These are phyloP conservation scores for Capronia americana DNA, from an alignment of 2,329 filamentous ascomycete genomes.

Conservation along the genomic window DNA sequence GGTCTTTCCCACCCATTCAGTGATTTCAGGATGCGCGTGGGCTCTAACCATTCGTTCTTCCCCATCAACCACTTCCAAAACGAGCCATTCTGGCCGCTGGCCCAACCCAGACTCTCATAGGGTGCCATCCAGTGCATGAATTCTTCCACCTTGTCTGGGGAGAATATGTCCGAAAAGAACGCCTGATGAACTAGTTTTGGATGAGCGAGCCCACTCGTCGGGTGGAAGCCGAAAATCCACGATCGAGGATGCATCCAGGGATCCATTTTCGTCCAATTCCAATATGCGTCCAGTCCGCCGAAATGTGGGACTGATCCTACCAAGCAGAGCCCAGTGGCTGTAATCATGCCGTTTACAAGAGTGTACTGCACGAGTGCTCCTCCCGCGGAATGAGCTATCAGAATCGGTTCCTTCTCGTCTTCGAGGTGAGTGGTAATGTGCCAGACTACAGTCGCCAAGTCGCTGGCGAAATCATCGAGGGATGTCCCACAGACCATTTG, in stretches of 20 bases:
- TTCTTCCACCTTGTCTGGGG: not conserved
- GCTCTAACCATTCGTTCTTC: slow-evolving; percentile 2
- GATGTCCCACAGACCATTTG: not conserved
- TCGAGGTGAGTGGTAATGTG: not conserved
- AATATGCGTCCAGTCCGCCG: not conserved
- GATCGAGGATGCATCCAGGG: slow-evolving; percentile 3
- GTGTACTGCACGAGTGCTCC: slow-evolving; percentile 5
- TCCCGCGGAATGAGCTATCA: slow-evolving; percentile 4
- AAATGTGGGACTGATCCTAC: slow-evolving; percentile 2
- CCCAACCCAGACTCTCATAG: slow-evolving; percentile 1
- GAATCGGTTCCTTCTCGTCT: slow-evolving; percentile 1
- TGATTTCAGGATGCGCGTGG: not conserved
- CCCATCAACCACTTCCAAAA: slow-evolving; percentile 5
- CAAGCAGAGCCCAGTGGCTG: not conserved
- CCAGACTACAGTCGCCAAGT: not conserved
- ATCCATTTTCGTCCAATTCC: slow-evolving; percentile 7
- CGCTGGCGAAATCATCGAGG: slow-evolving; percentile 1
- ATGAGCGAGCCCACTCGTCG: not conserved
- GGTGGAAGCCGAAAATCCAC: not conserved
- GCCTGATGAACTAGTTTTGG: not conserved
- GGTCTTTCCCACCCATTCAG: not conserved
- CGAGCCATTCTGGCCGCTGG: not conserved
- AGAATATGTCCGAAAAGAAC: not conserved
- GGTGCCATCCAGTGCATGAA: slow-evolving; percentile 7
- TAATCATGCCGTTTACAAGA: not conserved